Evolutionary conservation across 1,139 yeast species (phyloP).

Genomic region (Suzukiozyma palmioleophila): DNA sequence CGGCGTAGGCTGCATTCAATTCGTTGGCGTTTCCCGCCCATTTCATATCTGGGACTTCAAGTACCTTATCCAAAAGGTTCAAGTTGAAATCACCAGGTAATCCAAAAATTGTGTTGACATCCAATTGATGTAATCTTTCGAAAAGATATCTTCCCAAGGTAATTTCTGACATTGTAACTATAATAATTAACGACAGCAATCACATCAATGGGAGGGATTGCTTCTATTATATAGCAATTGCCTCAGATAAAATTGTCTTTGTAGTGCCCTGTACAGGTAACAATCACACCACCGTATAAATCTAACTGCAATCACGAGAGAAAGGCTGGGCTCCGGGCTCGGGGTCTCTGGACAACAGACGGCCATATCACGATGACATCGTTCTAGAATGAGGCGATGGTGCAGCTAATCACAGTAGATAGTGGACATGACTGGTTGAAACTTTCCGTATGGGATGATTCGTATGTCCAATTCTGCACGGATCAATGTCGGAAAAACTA

Average conservation of each 20-base stretch:
- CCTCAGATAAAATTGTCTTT: background rate
- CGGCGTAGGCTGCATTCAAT: constrained; percentile 42
- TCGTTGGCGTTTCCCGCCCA: constrained; percentile 46
- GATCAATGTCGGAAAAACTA: too few relatives aligned
- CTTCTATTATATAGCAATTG: background rate
- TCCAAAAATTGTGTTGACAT: constrained; percentile 40
- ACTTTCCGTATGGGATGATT: too few relatives aligned
- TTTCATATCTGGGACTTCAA: constrained; percentile 34
- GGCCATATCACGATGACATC: too few relatives aligned
- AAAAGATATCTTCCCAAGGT: constrained; percentile 42
- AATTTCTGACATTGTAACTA: constrained; percentile 29
- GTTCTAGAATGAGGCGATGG: too few relatives aligned
- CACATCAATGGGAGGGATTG: background rate
- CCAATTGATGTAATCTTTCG: constrained; percentile 40
- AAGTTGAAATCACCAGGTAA: constrained; percentile 43
- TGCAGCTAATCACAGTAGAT: too few relatives aligned
- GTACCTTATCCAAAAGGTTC: constrained; percentile 33
- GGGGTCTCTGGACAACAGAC: too few relatives aligned
- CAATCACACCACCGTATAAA: too few relatives aligned
- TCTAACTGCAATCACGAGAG: too few relatives aligned
- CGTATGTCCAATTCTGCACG: too few relatives aligned
- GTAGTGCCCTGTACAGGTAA: background rate
- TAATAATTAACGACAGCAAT: background rate
- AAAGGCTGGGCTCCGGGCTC: too few relatives aligned
- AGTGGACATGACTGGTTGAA: too few relatives aligned